phyloP scores from a whole-genome alignment of 768 basidiomycete genomes.

The Amanita phalloides region DNA sequence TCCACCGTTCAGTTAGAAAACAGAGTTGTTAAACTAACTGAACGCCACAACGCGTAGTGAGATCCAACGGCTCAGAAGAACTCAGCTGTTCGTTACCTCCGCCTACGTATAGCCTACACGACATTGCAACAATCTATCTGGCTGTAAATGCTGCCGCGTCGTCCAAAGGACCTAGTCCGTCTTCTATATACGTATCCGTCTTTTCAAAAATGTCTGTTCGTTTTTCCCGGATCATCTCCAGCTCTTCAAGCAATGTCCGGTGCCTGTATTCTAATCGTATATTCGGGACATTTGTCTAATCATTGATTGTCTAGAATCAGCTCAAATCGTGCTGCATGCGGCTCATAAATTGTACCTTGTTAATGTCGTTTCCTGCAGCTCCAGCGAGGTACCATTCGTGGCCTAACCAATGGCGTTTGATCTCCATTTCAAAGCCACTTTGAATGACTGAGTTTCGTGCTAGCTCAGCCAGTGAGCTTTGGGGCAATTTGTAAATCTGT shows the following conservation, averaged over 20 bases:
- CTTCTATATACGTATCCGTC: neutral
- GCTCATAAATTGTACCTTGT: conserved; percentile 53
- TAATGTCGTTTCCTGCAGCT: conserved; percentile 88
- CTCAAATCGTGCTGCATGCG: neutral
- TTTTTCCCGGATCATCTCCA: conserved; percentile 18
- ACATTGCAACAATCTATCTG: no score
- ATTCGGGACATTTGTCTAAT: conserved; percentile 94
- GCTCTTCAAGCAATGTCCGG: conserved; percentile 78
- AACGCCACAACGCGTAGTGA: no score
- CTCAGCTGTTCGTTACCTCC: no score
- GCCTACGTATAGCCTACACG: no score
- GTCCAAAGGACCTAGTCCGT: neutral
- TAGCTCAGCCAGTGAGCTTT: conserved; percentile 88
- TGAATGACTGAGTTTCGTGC: conserved; percentile 97
- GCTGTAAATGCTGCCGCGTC: neutral
- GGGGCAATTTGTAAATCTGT: conserved; percentile 94
- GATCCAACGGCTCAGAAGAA: no score
- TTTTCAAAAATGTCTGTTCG: neutral
- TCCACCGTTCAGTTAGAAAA: neutral
- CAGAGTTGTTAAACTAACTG: no score
- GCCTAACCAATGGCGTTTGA: conserved; percentile 94
- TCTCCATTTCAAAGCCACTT: conserved; percentile 96
- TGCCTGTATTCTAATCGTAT: conserved; percentile 87
- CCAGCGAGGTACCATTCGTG: conserved; percentile 91
- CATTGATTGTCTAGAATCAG: neutral